phyloP scores from a whole-genome alignment of 148 eudicot genomes.

The Dianthus caryophyllus region DNA sequence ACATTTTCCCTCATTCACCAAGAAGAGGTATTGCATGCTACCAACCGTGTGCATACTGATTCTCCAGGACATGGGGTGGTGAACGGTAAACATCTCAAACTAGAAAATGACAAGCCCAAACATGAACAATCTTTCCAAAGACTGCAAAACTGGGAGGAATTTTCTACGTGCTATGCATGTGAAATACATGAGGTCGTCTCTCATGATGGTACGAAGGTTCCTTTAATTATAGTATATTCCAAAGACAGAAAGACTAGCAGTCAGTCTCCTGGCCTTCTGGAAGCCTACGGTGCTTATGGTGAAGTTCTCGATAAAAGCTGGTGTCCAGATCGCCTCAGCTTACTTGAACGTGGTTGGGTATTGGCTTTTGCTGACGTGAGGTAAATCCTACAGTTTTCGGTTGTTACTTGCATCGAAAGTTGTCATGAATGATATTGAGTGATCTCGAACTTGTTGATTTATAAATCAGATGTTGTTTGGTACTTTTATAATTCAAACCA shows the following conservation, averaged over 20 bases:
- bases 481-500: neutral
- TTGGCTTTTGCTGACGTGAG: slow-evolving; percentile 97
- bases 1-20: slow-evolving; percentile 63
- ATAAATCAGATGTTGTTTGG: neutral
- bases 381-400: slow-evolving; percentile 35
- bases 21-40: slow-evolving; percentile 58
- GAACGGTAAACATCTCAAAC: slow-evolving; percentile 17
- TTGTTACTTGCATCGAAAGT: neutral
- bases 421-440: neutral
- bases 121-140: slow-evolving; percentile 23
- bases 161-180: slow-evolving; percentile 53
- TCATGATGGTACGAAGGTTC: slow-evolving; percentile 66
- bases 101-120: slow-evolving; percentile 17
- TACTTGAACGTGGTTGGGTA: slow-evolving; percentile 97
- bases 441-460: neutral
- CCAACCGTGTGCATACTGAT: slow-evolving; percentile 17
- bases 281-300: slow-evolving; percentile 95
- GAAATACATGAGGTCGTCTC: slow-evolving; percentile 64
- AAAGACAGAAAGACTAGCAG: slow-evolving; percentile 33
- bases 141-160: slow-evolving; percentile 39
- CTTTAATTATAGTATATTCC: slow-evolving; percentile 69
- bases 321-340: slow-evolving; percentile 81
- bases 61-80: slow-evolving; percentile 16
- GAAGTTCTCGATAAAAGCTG: slow-evolving; percentile 82
- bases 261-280: slow-evolving; percentile 74